These are phyloP conservation scores for Alternaria burnsii DNA, from an alignment of 2,329 filamentous ascomycete genomes.

Conservation along the genomic window DNA sequence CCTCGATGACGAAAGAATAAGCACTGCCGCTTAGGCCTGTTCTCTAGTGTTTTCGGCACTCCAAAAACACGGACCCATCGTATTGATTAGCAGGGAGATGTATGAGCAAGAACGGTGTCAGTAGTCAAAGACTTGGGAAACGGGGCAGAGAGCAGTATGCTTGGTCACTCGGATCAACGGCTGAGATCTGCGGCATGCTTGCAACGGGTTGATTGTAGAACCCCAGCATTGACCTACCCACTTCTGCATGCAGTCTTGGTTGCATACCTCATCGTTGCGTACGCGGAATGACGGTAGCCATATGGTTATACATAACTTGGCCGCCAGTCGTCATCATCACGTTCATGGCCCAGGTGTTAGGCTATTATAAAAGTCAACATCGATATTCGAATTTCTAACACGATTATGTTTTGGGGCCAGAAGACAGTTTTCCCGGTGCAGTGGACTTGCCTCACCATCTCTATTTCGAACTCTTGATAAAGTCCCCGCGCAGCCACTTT, in stretches of 20 bases:
- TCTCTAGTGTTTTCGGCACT: not conserved
- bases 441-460: not conserved
- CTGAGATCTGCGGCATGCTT: not conserved
- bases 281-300: too few relatives aligned
- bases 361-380: not conserved
- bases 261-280: not conserved
- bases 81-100: not conserved
- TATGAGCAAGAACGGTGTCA: not conserved
- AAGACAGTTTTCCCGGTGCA: not conserved
- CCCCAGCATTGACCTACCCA: not conserved
- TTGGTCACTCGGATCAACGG: not conserved
- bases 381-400: not conserved
- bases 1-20: not conserved
- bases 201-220: not conserved
- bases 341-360: not conserved
- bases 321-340: conserved; percentile 3
- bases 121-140: not conserved
- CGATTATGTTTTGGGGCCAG: not conserved
- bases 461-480: conserved; percentile 14
- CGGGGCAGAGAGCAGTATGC: not conserved
- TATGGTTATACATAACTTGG: not conserved
- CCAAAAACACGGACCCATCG: not conserved
- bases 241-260: not conserved
- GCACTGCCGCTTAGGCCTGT: not conserved
- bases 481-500: conserved; percentile 18